Conservation (phyloP, 768 basidiomycete species). For the Termitomyces sp. region DNA sequence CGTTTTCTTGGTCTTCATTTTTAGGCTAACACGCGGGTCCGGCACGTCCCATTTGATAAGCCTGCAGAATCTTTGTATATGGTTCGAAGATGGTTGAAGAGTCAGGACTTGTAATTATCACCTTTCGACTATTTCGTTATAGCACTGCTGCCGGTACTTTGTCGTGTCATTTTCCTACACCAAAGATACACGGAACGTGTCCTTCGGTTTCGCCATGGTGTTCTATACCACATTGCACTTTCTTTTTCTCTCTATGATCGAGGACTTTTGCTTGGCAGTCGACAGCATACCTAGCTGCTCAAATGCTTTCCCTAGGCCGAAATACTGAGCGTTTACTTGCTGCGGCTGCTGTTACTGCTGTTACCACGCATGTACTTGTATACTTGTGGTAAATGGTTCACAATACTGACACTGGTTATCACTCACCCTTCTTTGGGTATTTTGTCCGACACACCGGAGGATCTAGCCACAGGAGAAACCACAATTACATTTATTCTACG, state of each 20-base stretch:
- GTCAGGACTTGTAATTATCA: constrained; percentile 27
- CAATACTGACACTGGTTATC: no score
- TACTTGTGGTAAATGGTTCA: no score
- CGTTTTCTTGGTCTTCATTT: constrained; percentile 2
- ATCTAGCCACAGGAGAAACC: not conserved
- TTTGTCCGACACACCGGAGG: not conserved
- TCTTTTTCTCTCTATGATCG: not conserved
- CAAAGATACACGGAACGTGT: no score
- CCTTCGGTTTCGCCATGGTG: not conserved
- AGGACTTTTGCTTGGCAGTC: not conserved
- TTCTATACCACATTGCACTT: not conserved
- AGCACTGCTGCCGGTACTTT: not conserved
- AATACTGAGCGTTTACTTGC: no score
- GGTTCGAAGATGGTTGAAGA: constrained; percentile 59
- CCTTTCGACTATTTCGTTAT: not conserved
- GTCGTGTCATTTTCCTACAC: not conserved
- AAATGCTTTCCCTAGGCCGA: not conserved
- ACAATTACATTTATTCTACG: no score
- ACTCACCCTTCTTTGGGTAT: not conserved
- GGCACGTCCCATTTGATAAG: constrained; percentile 61
- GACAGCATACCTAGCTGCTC: not conserved
- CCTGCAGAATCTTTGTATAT: constrained; percentile 58
- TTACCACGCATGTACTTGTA: no score
- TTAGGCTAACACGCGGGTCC: constrained; percentile 14
- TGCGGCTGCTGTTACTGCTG: not conserved